A percentile compares a stretch with the other conserved stretches of the same genome.
Evolutionary conservation across 192 early-diverging fungal species (phyloP).

Genomic region (Kickxella alabastrina): DNA sequence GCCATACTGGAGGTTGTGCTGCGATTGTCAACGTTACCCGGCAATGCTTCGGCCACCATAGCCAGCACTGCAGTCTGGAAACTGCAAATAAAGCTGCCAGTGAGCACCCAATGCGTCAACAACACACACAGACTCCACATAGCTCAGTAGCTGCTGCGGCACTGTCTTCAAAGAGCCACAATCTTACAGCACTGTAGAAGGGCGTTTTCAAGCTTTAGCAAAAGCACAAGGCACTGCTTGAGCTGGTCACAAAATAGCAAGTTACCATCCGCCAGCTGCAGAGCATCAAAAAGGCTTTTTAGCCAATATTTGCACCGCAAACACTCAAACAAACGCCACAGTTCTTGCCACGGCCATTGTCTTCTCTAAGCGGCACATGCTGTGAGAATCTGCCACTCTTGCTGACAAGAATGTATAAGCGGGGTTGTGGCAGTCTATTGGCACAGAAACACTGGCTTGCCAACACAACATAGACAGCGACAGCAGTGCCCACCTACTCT

Average conservation of each 20-base stretch:
- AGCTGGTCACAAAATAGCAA: slow-evolving; percentile 49
- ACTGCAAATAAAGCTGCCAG: slow-evolving; percentile 16
- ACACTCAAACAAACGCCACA: neutral
- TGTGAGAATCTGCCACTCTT: neutral
- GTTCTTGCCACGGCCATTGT: neutral
- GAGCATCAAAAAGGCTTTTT: neutral
- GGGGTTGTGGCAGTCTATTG: neutral
- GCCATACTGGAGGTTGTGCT: slow-evolving; percentile 25
- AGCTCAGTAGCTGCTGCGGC: neutral
- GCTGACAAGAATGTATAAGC: neutral
- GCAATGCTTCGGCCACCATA: slow-evolving; percentile 3
- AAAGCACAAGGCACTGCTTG: slow-evolving; percentile 33
- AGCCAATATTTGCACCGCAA: neutral
- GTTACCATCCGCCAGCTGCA: slow-evolving; percentile 41
- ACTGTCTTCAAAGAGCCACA: neutral
- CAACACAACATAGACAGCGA: neutral
- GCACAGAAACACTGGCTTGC: neutral
- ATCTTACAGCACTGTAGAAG: slow-evolving; percentile 24
- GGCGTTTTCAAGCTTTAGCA: slow-evolving; percentile 25
- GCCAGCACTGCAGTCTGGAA: slow-evolving; percentile 24
- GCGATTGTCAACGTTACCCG: slow-evolving; percentile 9
- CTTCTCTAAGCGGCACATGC: neutral
- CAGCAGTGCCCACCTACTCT: neutral
- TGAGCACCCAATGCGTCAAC: slow-evolving; percentile 48
- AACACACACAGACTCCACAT: slow-evolving; percentile 10